These are phyloP conservation scores for Phlyctochytrium planicorne DNA, from an alignment of 192 early-diverging fungal genomes.

Conservation along the genomic window DNA sequence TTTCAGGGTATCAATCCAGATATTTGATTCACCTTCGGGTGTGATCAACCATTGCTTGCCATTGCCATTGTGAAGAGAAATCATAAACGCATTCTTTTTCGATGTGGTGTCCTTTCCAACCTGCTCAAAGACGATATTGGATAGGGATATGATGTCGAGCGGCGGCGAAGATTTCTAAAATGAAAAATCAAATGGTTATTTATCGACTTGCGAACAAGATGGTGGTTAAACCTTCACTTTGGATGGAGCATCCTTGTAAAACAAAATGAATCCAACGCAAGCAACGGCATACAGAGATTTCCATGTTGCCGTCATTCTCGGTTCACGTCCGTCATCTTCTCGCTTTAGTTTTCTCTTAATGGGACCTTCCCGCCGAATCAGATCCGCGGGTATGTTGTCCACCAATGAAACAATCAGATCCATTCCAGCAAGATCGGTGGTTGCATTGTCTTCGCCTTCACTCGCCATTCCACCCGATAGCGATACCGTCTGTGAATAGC, in stretches of 20 bases:
- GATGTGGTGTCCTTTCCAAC: constrained; percentile 41
- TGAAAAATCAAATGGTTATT: not conserved
- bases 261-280: constrained; percentile 49
- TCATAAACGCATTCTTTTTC: constrained; percentile 41
- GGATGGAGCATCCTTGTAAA: constrained; percentile 42
- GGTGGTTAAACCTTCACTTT: not conserved
- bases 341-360: constrained; percentile 37
- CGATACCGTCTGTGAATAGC: not conserved
- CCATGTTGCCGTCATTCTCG: constrained; percentile 37
- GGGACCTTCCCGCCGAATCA: constrained; percentile 47
- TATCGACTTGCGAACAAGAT: too few relatives aligned
- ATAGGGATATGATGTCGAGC: constrained; percentile 36
- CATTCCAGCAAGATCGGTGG: not conserved
- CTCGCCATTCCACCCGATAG: not conserved
- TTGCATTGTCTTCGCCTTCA: not conserved
- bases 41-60: constrained; percentile 34
- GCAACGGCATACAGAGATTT: constrained; percentile 35
- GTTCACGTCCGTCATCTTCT: constrained; percentile 22
- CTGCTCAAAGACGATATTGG: constrained; percentile 27
- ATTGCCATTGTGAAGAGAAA: constrained; percentile 10
- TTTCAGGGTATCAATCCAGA: constrained; percentile 41
- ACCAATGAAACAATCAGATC: constrained; percentile 11
- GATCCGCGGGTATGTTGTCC: constrained; percentile 40
- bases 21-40: constrained; percentile 33
- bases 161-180: constrained; percentile 30